Evolutionary conservation across 352 stramenopile species (phyloP), one percentile per base, ranked within the genome.

Genomic region (Globisporangium paroecandrum): DNA sequence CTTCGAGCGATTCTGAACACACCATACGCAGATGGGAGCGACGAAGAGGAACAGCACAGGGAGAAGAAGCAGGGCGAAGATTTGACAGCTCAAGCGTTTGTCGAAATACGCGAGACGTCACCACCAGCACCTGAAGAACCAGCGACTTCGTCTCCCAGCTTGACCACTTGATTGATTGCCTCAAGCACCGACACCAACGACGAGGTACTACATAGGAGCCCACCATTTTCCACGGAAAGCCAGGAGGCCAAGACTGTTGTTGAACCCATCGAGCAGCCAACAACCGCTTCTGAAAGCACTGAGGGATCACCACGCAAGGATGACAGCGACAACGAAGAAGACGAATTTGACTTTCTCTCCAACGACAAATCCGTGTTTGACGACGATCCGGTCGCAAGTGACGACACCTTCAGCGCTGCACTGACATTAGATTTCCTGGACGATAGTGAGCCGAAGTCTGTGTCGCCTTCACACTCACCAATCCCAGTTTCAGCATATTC

Each of bases 291-390:
- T 4, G 20, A 58, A 13, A 20, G n/a, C 32, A 0, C 27, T 47
- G 20, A 24, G 4, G 5, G 6, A n/a, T 47, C 15, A 58, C 29
- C n/a, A 55, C 18, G 15, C 24, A 29, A 15, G 9, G 38, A 56
- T 55, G 41, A 18, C 36, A 43, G 29, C 29, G 29, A 7, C 29
- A 32, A 13, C 5, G 43, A 38, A 43, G 73, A 73, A 3, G 67
- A 76, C 38, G 70, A 79, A 10, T 77, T 79, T 46, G 72, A 74
- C 34, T 82, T 82, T 64, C 64, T 82, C 7, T 79, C 75, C 20
- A 70, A 62, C 0, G 64, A 76, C 12, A 69, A 36, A 32, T 66
- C 49, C 1, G 27, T 67, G 7, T 71, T 71, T 13, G 66, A 58
- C 13, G 41, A 69, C 29, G 51, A 66, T 20, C 4, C 46, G 12